Evolutionary conservation across 306 rosid species (phyloP).

Genomic region (Crotalaria pallida): DNA sequence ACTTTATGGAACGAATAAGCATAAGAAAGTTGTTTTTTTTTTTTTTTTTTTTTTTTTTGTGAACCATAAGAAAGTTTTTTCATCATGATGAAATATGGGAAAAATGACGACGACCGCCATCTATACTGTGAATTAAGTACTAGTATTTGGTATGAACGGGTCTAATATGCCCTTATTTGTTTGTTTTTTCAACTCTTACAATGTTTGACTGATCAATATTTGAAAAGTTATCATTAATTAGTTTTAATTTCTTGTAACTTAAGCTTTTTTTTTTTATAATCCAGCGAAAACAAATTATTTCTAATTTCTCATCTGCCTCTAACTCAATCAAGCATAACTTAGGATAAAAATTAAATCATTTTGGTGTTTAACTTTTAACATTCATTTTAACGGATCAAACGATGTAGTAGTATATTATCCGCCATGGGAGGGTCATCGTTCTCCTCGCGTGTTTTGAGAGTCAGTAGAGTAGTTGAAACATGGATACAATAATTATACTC

Average conservation of each 20-base stretch:
- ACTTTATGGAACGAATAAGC: neutral
- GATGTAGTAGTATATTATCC: neutral
- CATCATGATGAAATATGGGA: neutral
- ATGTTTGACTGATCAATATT: neutral
- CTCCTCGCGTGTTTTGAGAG: neutral
- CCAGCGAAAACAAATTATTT: neutral
- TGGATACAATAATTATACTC: no score
- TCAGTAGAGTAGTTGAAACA: neutral
- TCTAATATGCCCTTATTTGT: neutral
- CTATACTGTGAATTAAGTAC: neutral
- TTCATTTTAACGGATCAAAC: no score
- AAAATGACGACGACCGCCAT: neutral
- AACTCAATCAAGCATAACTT: neutral
- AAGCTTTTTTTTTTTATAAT: no score
- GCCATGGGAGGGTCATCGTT: neutral
- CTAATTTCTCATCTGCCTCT: neutral
- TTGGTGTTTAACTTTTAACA: no score
- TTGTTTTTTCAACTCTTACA: neutral
- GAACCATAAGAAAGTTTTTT: neutral
- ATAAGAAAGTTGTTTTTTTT: no score
- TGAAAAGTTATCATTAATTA: neutral
- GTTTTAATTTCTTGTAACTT: neutral
- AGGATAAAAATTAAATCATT: no score
- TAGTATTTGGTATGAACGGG: neutral
- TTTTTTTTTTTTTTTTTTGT: no score